Evolutionary conservation across 2,329 filamentous ascomycete genomes (phyloP), one percentile per base, ranked within the genome.

Genomic region (Xylaria sp.): DNA sequence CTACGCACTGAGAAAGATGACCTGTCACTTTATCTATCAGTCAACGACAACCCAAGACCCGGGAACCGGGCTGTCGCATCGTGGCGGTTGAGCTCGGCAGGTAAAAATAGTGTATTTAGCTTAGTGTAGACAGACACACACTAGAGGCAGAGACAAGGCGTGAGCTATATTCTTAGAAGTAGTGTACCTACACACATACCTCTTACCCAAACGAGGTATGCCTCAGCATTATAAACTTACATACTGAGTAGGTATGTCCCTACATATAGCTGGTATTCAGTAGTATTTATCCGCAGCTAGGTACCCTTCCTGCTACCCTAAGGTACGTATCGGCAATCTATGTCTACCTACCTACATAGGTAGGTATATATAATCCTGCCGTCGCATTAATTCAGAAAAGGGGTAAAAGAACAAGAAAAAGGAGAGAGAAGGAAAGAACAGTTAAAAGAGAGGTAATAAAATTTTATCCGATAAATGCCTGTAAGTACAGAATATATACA

Each of bases 51-150:
- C 68, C 71, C 69, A 69, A 65, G 55, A 65, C 64, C 71, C 71
- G 66, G 71, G 71, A 65, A 71, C 62, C 59, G 71, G 71, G 69
- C 71, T 71, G 61, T 65, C 41, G 66, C 70, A 71, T 67, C 56
- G 68, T 71, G 61, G 69, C 67, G 57, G 56, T 55, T 20, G 63
- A 48, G 62, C 62, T 60, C 56, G 56, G 56, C 25, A 58, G 55
- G 55, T 57, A 41, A 57, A 57, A 57, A 57, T 57, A 57, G 55
- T 28, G 55, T 43, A 41, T 57, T 28, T 43, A 57, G 55, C 33
- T 57, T 43, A 43, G 36, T 25, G 15, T 28, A 43, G 20, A 48
- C 46, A 46, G 15, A 46, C 4, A n/a, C n/a, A 48, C 43, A 46
- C 18, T 46, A 46, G 15, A 23, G 20, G 36, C 1, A 57, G 54